Evolutionary conservation across 2,329 filamentous ascomycete genomes (phyloP).

Genomic region (Xylaria arbuscula): DNA sequence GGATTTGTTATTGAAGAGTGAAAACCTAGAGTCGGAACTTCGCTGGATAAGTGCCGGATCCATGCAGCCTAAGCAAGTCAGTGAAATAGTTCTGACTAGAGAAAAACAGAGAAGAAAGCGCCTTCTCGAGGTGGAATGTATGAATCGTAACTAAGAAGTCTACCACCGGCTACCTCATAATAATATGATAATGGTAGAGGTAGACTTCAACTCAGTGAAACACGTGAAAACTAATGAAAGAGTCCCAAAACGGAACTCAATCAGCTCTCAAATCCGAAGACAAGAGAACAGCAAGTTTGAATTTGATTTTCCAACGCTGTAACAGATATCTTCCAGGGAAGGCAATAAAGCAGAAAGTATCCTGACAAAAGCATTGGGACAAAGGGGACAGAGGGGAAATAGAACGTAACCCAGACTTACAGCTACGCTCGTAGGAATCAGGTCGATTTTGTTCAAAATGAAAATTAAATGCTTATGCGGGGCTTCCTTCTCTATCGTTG

Average conservation of each 20-base stretch:
- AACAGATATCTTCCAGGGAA: slow-evolving; percentile 91
- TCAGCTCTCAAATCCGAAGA: slow-evolving; percentile 75
- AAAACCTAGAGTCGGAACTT: slow-evolving; percentile 94
- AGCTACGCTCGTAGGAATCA: slow-evolving; percentile 91
- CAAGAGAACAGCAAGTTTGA: slow-evolving; percentile 74
- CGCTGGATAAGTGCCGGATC: slow-evolving; percentile 88
- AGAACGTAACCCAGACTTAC: slow-evolving; percentile 69
- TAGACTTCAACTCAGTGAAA: slow-evolving; percentile 98
- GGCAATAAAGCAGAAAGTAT: slow-evolving; percentile 73
- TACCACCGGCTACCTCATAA: slow-evolving; percentile 70
- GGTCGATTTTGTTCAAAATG: slow-evolving; percentile 89
- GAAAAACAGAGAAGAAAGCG: background rate
- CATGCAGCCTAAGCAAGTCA: slow-evolving; percentile 74
- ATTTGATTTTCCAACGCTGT: slow-evolving; percentile 97
- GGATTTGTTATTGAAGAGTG: slow-evolving; percentile 95
- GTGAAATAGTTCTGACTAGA: background rate
- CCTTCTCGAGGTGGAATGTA: slow-evolving; percentile 68
- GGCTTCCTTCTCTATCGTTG: too few species aligned
- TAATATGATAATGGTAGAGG: slow-evolving; percentile 64
- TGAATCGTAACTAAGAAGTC: slow-evolving; percentile 99
- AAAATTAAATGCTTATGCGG: slow-evolving; percentile 89
- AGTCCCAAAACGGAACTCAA: slow-evolving; percentile 87
- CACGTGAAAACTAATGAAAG: slow-evolving; percentile 79
- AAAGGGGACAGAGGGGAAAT: slow-evolving; percentile 35
- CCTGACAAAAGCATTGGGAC: slow-evolving; percentile 85